Evolutionary conservation across 2,329 filamentous ascomycete species (phyloP), one percentile per base, ranked within the genome.

Genomic region (Dactylellina cionopaga): DNA sequence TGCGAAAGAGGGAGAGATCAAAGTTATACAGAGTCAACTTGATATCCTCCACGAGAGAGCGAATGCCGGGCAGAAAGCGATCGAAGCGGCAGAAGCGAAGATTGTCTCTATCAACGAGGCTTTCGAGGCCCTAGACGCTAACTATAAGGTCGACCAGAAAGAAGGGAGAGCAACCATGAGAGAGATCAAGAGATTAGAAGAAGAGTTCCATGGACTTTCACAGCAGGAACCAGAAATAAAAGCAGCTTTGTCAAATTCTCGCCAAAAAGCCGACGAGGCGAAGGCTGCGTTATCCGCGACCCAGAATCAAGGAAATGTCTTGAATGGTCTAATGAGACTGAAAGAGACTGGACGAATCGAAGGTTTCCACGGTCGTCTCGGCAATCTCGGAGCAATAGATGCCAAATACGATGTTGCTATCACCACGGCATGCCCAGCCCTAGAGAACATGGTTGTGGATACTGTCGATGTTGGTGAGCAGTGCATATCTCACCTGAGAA

Each of bases 381-480:
- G 95, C 7, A 97, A 98, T 76, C 86, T 99, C 0, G 95, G 95
- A 43, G 89, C 91, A 0, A 99, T 99, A 76, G 93, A 99, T 77
- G 86, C 91, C 79, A 92, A 91, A 81, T 99, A 96, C 80, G 95
- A 99, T 78, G 88, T 99, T 43, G 95, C 95, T n/a, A 96, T 99
- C 72, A 99, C 96, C 0, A 99, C 95, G 0, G 96, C 95, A 9
- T 98, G 95, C 76, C 89, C 91, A 46, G 86, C 90, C 1, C 86
- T 99, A 7, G 92, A 99, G 80, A 96, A 98, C 79, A 93, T 99
- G 81, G 94, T 99, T 7, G 96, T 96, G 0, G 95, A 98, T 77
- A 93, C 92, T 0, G 94, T 98, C 11, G 95, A 98, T 77, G 91
- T 92, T 68, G 95, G 93, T 75, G 95, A 99, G 80, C 93, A 98